Evolutionary conservation across 1,284 basidiomycete genomes (phyloP), one percentile per base, ranked within the genome.

Genomic region (Ceratobasidium sp.): DNA sequence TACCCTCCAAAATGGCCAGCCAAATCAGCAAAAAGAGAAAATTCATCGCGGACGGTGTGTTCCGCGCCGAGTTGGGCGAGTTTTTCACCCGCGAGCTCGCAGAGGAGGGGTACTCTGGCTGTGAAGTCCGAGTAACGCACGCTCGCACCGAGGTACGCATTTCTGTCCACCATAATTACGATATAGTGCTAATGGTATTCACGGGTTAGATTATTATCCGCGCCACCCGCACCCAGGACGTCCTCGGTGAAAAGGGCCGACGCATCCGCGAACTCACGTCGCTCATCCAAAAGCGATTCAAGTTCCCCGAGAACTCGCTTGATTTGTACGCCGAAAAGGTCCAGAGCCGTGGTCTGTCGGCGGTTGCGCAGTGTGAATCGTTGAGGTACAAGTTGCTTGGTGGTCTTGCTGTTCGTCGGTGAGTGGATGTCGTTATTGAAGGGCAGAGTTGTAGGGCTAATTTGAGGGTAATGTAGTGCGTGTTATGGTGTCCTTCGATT

Each of bases 401-500:
- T 88, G 98, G 98, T 87, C 95, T 99, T 82, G 98, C 98, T 83
- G 97, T 99, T 84, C 94, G 98, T 85, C 93, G 95, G 95, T 94
- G 82, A 80, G 90, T 88, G 4, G 19, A 49, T 52, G 2, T 56
- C 15, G 17, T 17, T 17, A 19, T 19, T 6, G n/a, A 7, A 19
- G 1, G 22, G 0, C 8, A 0, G 8, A 22, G 7, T 11, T 61
- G 13, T 44, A 22, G 8, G 32, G n/a, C 76, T 57, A 67, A 64
- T 52, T 76, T 9, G 54, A 1, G 15, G 19, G 13, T 29, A 9
- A 61, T 67, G 15, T 66, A 97, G 97, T 85, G 98, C 98, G 78
- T 99, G 97, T 88, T 99, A 99, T 86, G 98, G 98, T 95, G 98
- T 99, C 82, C 96, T 99, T 84, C 96, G 98, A 83, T 99, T 99